These are phyloP conservation scores for Pythium scleroteichum DNA, from an alignment of 352 stramenopile species.

Conservation along the genomic window DNA sequence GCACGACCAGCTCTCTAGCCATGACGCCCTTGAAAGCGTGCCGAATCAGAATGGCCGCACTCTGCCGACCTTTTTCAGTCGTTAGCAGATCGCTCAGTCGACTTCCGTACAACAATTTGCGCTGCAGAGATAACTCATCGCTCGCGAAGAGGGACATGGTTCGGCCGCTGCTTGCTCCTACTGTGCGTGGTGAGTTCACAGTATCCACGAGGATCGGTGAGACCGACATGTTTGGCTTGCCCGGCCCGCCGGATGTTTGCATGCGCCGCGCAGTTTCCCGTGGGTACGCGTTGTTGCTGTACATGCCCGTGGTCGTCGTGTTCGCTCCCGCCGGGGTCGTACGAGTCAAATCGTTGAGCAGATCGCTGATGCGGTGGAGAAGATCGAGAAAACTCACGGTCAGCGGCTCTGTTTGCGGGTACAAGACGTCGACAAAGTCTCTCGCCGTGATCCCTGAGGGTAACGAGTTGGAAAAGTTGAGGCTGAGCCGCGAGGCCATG, in stretches of 20 bases:
- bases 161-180: not conserved
- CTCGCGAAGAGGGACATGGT: conserved; percentile 30
- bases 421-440: conserved; percentile 68
- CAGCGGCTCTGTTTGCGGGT: conserved; percentile 30
- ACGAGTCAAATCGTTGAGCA: conserved; percentile 50
- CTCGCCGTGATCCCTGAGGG: conserved; percentile 39
- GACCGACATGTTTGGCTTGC: conserved; percentile 26
- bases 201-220: conserved; percentile 17
- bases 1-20: conserved; percentile 63
- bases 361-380: conserved; percentile 57
- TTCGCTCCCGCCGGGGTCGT: conserved; percentile 8
- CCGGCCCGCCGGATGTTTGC: conserved; percentile 28
- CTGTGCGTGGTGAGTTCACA: not conserved
- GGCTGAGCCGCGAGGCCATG: conserved; percentile 54
- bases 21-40: conserved; percentile 76
- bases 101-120: conserved; percentile 65
- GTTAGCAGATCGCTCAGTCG: conserved; percentile 50
- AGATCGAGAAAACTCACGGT: conserved; percentile 60
- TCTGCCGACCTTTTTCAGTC: conserved; percentile 57
- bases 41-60: conserved; percentile 63
- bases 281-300: conserved; percentile 33
- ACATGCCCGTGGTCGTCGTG: conserved; percentile 20
- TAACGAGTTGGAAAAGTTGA: conserved; percentile 47
- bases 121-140: conserved; percentile 38
- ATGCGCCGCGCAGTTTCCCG: conserved; percentile 42